A percentile compares a stretch with the other conserved stretches of the same genome.
Conservation (phyloP, 495 filamentous ascomycete genomes). For the Xylaria telfairii region DNA sequence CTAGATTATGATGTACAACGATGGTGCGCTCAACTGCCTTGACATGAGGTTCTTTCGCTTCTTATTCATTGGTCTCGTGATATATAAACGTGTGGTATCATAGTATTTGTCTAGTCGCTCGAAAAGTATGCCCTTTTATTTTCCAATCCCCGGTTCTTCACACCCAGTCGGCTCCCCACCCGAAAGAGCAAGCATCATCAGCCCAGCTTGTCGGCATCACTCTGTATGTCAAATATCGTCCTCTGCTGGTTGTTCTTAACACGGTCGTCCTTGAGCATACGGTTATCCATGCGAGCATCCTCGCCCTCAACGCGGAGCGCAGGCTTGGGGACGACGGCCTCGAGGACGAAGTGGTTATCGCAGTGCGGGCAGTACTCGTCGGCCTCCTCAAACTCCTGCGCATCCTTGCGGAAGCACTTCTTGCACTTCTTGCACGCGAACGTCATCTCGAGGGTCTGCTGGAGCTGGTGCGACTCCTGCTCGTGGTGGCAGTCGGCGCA, state of each 20-base stretch:
- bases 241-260: conserved; percentile 65
- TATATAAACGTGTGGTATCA: conserved; percentile 43
- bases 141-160: background rate
- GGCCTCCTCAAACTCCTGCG: conserved; percentile 88
- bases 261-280: conserved; percentile 94
- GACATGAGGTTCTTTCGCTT: conserved; percentile 6
- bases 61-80: conserved; percentile 28
- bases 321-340: conserved; percentile 81
- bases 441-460: conserved; percentile 82
- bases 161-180: background rate
- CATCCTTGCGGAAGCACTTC: conserved; percentile 96
- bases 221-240: conserved; percentile 76
- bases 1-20: conserved; percentile 13
- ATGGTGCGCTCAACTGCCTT: background rate
- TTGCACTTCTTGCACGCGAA: conserved; percentile 99
- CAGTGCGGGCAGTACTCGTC: conserved; percentile 99
- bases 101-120: conserved; percentile 38
- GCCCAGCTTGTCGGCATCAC: conserved; percentile 75
- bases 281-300: conserved; percentile 79
- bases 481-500: conserved; percentile 95
- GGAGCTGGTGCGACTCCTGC: conserved; percentile 73
- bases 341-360: conserved; percentile 96
- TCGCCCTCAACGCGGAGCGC: conserved; percentile 85
- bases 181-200: conserved; percentile 44
- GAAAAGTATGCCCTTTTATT: conserved; percentile 26